Percentiles rank a stretch among this genome's conserved stretches.
Conservation (phyloP, 352 stramenopile species). For the Globisporangium radiosum region DNA sequence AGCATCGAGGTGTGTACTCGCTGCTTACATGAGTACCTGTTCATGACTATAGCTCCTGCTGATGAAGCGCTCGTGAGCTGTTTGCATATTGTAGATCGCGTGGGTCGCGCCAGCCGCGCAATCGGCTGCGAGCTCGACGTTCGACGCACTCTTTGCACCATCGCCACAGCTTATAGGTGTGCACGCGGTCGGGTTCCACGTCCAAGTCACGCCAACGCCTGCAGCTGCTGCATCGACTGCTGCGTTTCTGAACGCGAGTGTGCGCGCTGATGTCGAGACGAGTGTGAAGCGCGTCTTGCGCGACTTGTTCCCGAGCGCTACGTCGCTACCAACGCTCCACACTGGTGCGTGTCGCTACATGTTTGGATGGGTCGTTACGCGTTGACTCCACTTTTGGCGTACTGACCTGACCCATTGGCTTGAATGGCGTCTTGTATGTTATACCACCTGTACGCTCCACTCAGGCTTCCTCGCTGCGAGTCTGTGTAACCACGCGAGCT, state of each 20-base stretch:
- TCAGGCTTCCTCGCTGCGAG: constrained; percentile 37
- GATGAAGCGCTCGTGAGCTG: too few relatives aligned
- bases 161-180: constrained; percentile 18
- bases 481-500: constrained; percentile 24
- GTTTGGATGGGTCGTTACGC: too few relatives aligned
- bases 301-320: constrained; percentile 15
- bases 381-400: too few relatives aligned
- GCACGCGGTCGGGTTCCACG: constrained; percentile 29
- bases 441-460: background rate
- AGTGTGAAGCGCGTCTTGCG: constrained; percentile 25
- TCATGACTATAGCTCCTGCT: too few relatives aligned
- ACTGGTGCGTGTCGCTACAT: too few relatives aligned
- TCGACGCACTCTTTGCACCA: constrained; percentile 23
- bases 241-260: constrained; percentile 13
- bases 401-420: too few relatives aligned
- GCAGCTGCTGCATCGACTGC: constrained; percentile 1
- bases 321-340: constrained; percentile 7
- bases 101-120: constrained; percentile 19
- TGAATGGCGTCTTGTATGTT: background rate
- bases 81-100: constrained; percentile 19
- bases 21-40: background rate
- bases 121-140: constrained; percentile 24
- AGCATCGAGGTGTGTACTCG: constrained; percentile 23
- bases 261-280: constrained; percentile 22
- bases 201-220: constrained; percentile 10